Base-by-base conservation (phyloP, 176 grass and related monocot genomes). In the Tillandsia leiboldiana region DNA sequence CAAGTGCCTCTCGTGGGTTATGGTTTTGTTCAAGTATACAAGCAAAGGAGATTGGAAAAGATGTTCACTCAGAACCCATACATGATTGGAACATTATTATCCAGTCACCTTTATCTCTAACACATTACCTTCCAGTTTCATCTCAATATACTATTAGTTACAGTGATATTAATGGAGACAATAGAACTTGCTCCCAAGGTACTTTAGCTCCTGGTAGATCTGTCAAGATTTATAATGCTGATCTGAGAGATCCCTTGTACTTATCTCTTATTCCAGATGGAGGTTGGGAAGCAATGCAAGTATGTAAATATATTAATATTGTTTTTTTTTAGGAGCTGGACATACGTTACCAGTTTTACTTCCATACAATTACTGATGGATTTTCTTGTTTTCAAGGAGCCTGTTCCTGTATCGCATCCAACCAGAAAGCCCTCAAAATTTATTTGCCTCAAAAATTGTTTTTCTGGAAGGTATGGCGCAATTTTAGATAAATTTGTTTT, bases 1-100 rank as follows among this genome's bases (percentile, higher is more conserved):
- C 93, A 17, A 78, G 69, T 56, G 64, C 70, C 69, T 85, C 12
- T 70, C 73, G 64, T 72, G 81, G 84, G 67, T 67, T 92, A 68
- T 97, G 93, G 93, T 87, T 97, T 85, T 92, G 83, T 79, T 78
- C 74, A 53, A 97, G 89, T 72, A 83, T 92, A 73, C 85, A 85
- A 67, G 76, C 89, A 54, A 97, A 92, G 76, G 93, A 97, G 83
- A 90, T 97, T 62, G 86, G 93, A 66, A 97, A 92, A 83, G 93
- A 97, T 87, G 76, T 85, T 70, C 82, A 68, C 12, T 87, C 85
- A 53, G 76, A 92, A 65, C 81, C 93, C 50, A 87, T 97, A 90
- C 78, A 83, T 61, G 93, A 97, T 76, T 92, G 93, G 93, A 92
- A 72, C 51, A 80, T 97, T 64, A 18, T 83, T 73, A 80, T 97